Base-by-base conservation (phyloP, 1,284 basidiomycete species). In the Fomitopsis palustris region DNA sequence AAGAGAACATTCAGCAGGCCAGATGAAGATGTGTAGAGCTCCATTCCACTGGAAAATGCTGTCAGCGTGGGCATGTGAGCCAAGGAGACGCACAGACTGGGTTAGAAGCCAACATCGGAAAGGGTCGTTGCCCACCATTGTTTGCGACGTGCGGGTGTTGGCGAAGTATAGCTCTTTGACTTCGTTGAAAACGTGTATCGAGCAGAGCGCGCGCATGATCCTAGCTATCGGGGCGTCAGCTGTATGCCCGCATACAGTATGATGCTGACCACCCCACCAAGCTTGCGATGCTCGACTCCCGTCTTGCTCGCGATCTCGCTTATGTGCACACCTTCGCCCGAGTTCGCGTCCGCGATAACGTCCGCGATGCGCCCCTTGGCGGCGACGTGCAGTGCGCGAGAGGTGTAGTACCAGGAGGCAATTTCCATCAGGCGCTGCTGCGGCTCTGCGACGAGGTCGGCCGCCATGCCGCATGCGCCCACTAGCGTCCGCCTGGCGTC, bases 301-400 rank as follows among this genome's bases (percentile, higher is more conserved):
- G 31, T 42, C 33, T 58, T 25, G 17, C 29, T 27, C 25, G 54
- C 52, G 23, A 62, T 56, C 2, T 39, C 41, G 17, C 55, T 14
- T 17, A 61, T 27, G 8, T 39, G 31, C 14, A 60, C 25, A 19
- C 61, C 62, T 17, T 59, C 54, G 3, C 21, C 27, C 17, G 41
- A 33, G 39, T 58, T 59, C 3, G 37, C 55, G 10, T 59, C 23
- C 27, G 52, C 57, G 23, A 65, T 33, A 35, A 64, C 33, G 31
- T 64, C 63, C 14, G 63, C 49, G 38, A 64, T 55, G 14, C 59
- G 53, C 3, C 47, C 37, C 38, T 63, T 43, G 10, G 43, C 57
- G 2, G 56, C 64, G 43, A 63, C 61, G 43, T 60, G 62, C 60
- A 63, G 27, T 2, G 64, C 64, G 7, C 62, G 39, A n/a, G 64